Percentiles rank a stretch among this genome's conserved stretches.
phyloP scores from a whole-genome alignment of 768 basidiomycete genomes.

The Russula virescens region DNA sequence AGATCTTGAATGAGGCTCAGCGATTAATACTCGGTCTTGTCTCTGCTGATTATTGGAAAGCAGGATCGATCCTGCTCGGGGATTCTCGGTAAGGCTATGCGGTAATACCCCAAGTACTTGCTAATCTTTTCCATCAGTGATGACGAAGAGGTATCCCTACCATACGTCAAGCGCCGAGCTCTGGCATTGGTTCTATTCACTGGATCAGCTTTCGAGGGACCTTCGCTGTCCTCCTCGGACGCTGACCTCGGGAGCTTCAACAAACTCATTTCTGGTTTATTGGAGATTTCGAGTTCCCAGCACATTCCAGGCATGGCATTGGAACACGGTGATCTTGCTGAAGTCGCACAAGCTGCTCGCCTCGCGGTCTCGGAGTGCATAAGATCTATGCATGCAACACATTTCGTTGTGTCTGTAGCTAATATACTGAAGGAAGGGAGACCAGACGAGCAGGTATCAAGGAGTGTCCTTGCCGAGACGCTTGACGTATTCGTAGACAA shows the following conservation, averaged over 20 bases:
- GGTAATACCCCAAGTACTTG: neutral
- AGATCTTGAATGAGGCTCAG: constrained; percentile 60
- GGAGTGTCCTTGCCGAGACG: constrained; percentile 41
- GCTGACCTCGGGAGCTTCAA: constrained; percentile 30
- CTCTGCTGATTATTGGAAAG: constrained; percentile 32
- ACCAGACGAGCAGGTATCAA: constrained; percentile 10
- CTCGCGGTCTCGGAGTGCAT: constrained; percentile 32
- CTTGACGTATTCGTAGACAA: constrained; percentile 65
- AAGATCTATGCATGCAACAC: constrained; percentile 57
- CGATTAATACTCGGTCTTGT: constrained; percentile 46
- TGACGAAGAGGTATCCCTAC: constrained; percentile 49
- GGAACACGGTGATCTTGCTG: constrained; percentile 13
- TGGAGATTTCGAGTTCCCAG: constrained; percentile 41
- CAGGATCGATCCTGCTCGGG: constrained; percentile 48
- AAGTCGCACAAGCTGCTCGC: constrained; percentile 19
- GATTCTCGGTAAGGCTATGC: constrained; percentile 43
- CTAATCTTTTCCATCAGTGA: constrained; percentile 38
- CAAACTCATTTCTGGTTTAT: constrained; percentile 43
- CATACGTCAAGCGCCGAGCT: constrained; percentile 51
- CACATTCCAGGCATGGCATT: constrained; percentile 30
- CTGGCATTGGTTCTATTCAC: constrained; percentile 64
- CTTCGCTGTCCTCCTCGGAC: constrained; percentile 25
- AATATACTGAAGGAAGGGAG: constrained; percentile 40
- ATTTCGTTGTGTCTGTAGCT: constrained; percentile 57
- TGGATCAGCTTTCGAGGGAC: constrained; percentile 43